Percentiles rank a stretch among this genome's conserved stretches.
These are phyloP conservation scores for Pythium insidiosum DNA, from an alignment of 352 stramenopile species.

Conservation along the genomic window DNA sequence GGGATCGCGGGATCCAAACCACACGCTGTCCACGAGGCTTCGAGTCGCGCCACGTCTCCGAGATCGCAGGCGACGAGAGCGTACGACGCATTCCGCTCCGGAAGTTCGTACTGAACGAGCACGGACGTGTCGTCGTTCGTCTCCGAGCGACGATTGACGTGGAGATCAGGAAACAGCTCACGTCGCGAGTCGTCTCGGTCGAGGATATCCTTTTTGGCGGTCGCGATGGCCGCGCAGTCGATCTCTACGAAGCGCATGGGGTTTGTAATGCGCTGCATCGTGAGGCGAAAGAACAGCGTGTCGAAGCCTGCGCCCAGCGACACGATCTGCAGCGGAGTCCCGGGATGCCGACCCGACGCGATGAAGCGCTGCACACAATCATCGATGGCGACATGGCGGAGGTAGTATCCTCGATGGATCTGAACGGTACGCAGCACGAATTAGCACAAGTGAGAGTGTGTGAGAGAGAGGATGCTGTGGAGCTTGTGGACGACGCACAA, in stretches of 20 bases:
- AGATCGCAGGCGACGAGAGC: slow-evolving; percentile 45
- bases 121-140: too few relatives aligned
- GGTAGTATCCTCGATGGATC: slow-evolving; percentile 76
- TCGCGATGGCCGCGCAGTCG: slow-evolving; percentile 48
- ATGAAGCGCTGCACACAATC: slow-evolving; percentile 53
- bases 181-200: too few relatives aligned
- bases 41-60: slow-evolving; percentile 29
- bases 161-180: too few relatives aligned
- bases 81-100: too few relatives aligned
- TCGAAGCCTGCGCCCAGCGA: slow-evolving; percentile 70
- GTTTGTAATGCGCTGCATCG: slow-evolving; percentile 14
- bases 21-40: slow-evolving; percentile 15
- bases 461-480: too few relatives aligned
- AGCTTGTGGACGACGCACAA: slow-evolving; percentile 20
- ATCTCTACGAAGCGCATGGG: slow-evolving; percentile 40
- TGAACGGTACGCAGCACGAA: too few relatives aligned
- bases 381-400: slow-evolving; percentile 49
- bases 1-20: slow-evolving; percentile 27
- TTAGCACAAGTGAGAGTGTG: background rate
- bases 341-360: too few relatives aligned
- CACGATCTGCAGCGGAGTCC: slow-evolving; percentile 38
- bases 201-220: slow-evolving; percentile 28
- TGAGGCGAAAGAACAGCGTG: slow-evolving; percentile 63
- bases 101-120: too few relatives aligned
- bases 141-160: too few relatives aligned